A percentile compares a stretch with the other conserved stretches of the same genome.
Conservation (phyloP, 2,329 filamentous ascomycete species). For the Exophiala sideris region DNA sequence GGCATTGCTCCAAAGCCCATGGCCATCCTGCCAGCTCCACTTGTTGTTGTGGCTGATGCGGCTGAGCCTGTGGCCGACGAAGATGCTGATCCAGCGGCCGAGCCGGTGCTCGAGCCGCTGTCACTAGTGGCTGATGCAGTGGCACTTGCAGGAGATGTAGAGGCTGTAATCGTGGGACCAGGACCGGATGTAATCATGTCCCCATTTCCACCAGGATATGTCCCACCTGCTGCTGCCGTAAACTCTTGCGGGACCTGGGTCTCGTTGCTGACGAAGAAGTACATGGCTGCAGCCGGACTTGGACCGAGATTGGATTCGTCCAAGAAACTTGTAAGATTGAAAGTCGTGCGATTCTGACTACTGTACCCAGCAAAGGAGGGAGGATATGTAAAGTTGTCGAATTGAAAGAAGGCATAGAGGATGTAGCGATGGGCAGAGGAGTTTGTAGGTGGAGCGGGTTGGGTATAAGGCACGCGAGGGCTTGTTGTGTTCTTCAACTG, state of each 20-base stretch:
- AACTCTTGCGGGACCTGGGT: slow-evolving; percentile 23
- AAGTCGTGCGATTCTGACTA: slow-evolving; percentile 17
- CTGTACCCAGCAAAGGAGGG: slow-evolving; percentile 17
- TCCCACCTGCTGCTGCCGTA: slow-evolving; percentile 17
- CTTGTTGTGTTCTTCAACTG: slow-evolving; percentile 17
- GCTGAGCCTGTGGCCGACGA: slow-evolving; percentile 10
- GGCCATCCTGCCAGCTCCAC: not conserved
- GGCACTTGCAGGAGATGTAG: slow-evolving; percentile 10
- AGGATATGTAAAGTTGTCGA: slow-evolving; percentile 22
- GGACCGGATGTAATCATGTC: slow-evolving; percentile 24
- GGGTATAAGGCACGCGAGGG: slow-evolving; percentile 16
- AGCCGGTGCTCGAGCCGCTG: not conserved
- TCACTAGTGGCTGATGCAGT: slow-evolving; percentile 6
- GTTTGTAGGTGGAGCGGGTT: slow-evolving; percentile 22
- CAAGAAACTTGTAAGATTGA: slow-evolving; percentile 21
- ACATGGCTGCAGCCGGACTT: slow-evolving; percentile 24
- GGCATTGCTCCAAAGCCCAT: not conserved
- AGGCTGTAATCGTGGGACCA: slow-evolving; percentile 13
- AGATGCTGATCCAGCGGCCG: not conserved
- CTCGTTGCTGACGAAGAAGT: slow-evolving; percentile 25
- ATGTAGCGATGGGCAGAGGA: slow-evolving; percentile 28
- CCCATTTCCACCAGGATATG: slow-evolving; percentile 23
- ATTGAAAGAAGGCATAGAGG: slow-evolving; percentile 25
- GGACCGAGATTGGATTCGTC: slow-evolving; percentile 20
- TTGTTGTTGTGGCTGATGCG: slow-evolving; percentile 7